phyloP scores from a whole-genome alignment of 2,329 filamentous ascomycete genomes.

The Juglanconis juglandina region DNA sequence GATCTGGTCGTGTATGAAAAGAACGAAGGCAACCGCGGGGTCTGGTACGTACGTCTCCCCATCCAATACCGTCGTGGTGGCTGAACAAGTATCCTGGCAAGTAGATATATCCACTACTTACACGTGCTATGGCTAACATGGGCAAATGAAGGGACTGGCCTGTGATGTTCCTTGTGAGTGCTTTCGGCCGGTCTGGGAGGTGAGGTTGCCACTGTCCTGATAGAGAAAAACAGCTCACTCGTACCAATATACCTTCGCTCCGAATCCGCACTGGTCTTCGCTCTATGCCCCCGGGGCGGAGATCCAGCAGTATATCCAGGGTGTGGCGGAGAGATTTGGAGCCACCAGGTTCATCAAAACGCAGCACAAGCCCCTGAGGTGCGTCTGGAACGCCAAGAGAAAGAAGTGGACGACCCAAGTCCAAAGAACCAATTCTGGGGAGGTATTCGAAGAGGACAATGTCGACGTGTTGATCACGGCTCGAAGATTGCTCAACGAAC shows the following conservation, averaged over 20 bases:
- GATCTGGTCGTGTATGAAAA: slow-evolving; percentile 34
- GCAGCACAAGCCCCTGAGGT: slow-evolving; percentile 37
- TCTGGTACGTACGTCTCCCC: slow-evolving; percentile 26
- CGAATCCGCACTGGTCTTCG: slow-evolving; percentile 51
- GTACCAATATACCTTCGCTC: slow-evolving; percentile 54
- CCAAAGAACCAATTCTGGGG: slow-evolving; percentile 30
- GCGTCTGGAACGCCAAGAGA: slow-evolving; percentile 36
- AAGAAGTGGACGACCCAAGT: slow-evolving; percentile 40
- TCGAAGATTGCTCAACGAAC: slow-evolving; percentile 40
- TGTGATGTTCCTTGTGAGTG: slow-evolving; percentile 36
- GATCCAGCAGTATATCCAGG: slow-evolving; percentile 46
- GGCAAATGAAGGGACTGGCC: slow-evolving; percentile 23
- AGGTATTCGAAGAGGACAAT: slow-evolving; percentile 34
- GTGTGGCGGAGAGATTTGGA: slow-evolving; percentile 43
- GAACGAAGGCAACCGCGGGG: slow-evolving; percentile 31
- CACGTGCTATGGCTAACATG: not conserved
- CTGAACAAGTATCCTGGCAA: slow-evolving; percentile 32
- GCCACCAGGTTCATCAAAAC: slow-evolving; percentile 45
- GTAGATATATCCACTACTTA: not conserved
- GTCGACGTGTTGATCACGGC: slow-evolving; percentile 40
- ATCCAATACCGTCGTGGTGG: slow-evolving; percentile 21
- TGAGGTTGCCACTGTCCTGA: not conserved
- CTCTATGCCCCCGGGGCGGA: slow-evolving; percentile 49
- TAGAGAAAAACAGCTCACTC: slow-evolving; percentile 38
- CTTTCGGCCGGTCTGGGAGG: not conserved